Conservation (phyloP, 345 rosid genomes). For the Acer saccharum region DNA sequence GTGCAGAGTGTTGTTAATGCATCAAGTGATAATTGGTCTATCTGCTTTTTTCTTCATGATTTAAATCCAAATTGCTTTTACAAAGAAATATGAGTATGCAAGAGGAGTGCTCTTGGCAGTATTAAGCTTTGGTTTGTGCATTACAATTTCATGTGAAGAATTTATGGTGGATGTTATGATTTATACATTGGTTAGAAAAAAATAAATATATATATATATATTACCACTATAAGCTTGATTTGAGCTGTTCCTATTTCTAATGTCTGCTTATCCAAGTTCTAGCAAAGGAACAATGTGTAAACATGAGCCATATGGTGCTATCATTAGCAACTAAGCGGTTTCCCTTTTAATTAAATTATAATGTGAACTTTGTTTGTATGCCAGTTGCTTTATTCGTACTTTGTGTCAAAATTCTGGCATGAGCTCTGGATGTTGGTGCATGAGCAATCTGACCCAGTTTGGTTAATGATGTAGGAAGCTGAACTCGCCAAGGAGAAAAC, state of each 20-base stretch:
- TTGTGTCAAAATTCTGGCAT: not conserved
- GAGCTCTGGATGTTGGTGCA: no score
- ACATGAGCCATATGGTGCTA: not conserved
- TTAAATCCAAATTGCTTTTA: not conserved
- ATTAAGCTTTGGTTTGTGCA: not conserved
- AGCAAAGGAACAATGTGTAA: no score
- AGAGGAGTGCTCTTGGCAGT: not conserved
- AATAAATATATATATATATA: not conserved
- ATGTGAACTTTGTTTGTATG: not conserved
- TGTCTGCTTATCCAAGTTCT: not conserved
- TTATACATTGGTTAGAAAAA: not conserved
- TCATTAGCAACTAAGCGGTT: not conserved
- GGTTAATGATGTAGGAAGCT: conserved; percentile 65
- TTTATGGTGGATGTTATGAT: not conserved
- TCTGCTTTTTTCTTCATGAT: no score
- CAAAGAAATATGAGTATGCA: not conserved
- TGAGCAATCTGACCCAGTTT: not conserved
- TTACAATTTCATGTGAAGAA: not conserved
- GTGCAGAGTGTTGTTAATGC: not conserved
- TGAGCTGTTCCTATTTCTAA: not conserved
- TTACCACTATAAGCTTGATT: not conserved
- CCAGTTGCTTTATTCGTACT: not conserved
- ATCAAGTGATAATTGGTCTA: not conserved
- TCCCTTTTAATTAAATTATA: not conserved
- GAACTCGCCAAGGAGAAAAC: conserved; percentile 88